A percentile compares a stretch with the other conserved stretches of the same genome.
Conservation (phyloP, 1,139 yeast genomes). For the Saccharomyces hybrid region DNA sequence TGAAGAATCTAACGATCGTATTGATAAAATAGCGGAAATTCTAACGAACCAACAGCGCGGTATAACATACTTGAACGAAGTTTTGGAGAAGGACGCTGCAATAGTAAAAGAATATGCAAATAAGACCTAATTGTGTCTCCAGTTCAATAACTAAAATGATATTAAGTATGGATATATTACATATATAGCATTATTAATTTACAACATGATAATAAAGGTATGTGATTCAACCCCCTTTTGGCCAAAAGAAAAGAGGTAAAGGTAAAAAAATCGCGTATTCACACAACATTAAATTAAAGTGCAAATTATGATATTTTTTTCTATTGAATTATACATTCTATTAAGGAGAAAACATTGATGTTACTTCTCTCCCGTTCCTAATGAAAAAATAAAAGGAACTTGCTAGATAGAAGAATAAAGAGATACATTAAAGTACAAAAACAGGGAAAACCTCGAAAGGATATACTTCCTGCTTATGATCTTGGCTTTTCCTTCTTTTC, state of each 20-base stretch:
- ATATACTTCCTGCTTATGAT: slow-evolving; percentile 49
- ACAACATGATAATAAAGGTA: neutral
- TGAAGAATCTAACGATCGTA: slow-evolving; percentile 49
- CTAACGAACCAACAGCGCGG: slow-evolving; percentile 87
- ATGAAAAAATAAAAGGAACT: neutral
- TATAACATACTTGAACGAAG: slow-evolving; percentile 68
- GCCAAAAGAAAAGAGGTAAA: too few relatives aligned
- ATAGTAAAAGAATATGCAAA: neutral
- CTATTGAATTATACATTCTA: neutral
- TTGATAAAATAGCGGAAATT: slow-evolving; percentile 59
- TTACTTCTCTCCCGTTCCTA: neutral
- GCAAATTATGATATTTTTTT: neutral
- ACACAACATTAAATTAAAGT: neutral
- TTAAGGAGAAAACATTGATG: neutral
- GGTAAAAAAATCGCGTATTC: too few relatives aligned
- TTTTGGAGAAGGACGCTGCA: slow-evolving; percentile 58
- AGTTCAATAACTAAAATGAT: neutral
- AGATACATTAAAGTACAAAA: neutral
- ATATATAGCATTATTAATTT: neutral
- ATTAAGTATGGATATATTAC: neutral
- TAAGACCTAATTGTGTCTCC: neutral
- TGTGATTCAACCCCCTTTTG: too few relatives aligned
- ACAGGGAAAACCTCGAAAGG: neutral
- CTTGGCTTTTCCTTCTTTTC: slow-evolving; percentile 99
- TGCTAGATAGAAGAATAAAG: neutral